Evolutionary conservation across 2,329 filamentous ascomycete species (phyloP), one percentile per base, ranked within the genome.

Genomic region (Bipolaris bicolor): DNA sequence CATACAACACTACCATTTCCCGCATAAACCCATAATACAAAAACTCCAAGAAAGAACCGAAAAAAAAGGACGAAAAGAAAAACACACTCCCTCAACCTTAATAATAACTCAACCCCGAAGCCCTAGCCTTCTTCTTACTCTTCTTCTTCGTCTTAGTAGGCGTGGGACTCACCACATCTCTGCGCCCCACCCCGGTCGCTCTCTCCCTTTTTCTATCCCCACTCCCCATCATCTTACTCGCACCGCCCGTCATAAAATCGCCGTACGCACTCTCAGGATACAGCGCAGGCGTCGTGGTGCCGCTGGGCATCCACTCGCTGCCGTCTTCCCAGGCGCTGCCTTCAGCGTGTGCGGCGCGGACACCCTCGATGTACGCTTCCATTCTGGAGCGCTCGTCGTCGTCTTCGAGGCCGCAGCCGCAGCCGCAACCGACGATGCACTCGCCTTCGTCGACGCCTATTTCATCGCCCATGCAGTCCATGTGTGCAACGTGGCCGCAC

Each of bases 401-500:
- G 4, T 67, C 68, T 49, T 72, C 67, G 31, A 72, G 58, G 6
- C 70, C 68, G 40, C 68, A 73, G 11, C 67, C 70, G 22, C 71
- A 71, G 5, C 65, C 65, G 43, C 72, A 70, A 1, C 68, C 68
- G 7, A 73, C 72, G 3, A 70, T 66, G 50, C 73, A 75, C 48
- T 72, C 71, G 11, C 64, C 65, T 31, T 70, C 68, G 5, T 69
- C 68, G 40, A 63, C 59, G 13, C 62, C 61, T 1, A 68, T 46
- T 34, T 67, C 64, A 24, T 68, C 60, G 33, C 65, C 63, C 62
- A 76, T 70, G 62, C 74, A 76, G n/a, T 68, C 68, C 48, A 73
- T 73, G 52, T 77, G 75, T 7, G 74, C 73, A 10, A 76, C 66
- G 39, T 76, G 73, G 7, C 73, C 71, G 53, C 75, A 77, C 2